Percentiles rank a stretch among this genome's conserved stretches.
Evolutionary conservation across 192 early-diverging fungal genomes (phyloP).

Genomic region (Dissophora globulifera): DNA sequence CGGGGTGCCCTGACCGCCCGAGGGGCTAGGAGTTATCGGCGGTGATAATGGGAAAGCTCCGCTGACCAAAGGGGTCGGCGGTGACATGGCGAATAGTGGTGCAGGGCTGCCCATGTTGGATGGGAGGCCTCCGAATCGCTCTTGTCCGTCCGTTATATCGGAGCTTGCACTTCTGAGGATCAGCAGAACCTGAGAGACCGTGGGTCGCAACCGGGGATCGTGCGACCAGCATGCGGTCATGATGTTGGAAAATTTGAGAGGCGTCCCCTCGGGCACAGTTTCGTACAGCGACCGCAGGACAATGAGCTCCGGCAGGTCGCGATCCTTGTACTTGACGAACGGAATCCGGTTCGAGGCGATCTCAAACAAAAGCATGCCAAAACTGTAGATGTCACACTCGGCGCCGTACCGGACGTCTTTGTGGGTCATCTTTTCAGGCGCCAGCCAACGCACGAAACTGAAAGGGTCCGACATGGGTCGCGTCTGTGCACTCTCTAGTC

Average conservation of each 20-base stretch:
- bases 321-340: conserved; percentile 12
- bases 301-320: conserved; percentile 40
- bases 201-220: conserved; percentile 39
- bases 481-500: conserved; percentile 36
- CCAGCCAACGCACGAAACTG: conserved; percentile 52
- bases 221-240: conserved; percentile 52
- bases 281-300: conserved; percentile 40
- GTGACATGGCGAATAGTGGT: conserved; percentile 35
- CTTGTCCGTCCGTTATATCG: conserved; percentile 6
- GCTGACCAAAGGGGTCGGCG: conserved; percentile 16
- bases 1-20: neutral
- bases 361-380: conserved; percentile 49
- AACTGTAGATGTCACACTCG: conserved; percentile 52
- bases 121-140: conserved; percentile 11
- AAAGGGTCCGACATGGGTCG: conserved; percentile 51
- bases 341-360: conserved; percentile 47
- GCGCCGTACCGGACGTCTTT: conserved; percentile 39
- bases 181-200: conserved; percentile 36
- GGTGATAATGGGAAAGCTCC: conserved; percentile 11
- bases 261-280: conserved; percentile 34
- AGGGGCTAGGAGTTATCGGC: conserved; percentile 25
- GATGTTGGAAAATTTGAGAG: conserved; percentile 35
- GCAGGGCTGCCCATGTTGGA: conserved; percentile 16
- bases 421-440: conserved; percentile 47
- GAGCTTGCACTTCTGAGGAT: conserved; percentile 34